Evolutionary conservation across 2,329 filamentous ascomycete species (phyloP), one percentile per base, ranked within the genome.

Genomic region (Blastomyces gilchristii): DNA sequence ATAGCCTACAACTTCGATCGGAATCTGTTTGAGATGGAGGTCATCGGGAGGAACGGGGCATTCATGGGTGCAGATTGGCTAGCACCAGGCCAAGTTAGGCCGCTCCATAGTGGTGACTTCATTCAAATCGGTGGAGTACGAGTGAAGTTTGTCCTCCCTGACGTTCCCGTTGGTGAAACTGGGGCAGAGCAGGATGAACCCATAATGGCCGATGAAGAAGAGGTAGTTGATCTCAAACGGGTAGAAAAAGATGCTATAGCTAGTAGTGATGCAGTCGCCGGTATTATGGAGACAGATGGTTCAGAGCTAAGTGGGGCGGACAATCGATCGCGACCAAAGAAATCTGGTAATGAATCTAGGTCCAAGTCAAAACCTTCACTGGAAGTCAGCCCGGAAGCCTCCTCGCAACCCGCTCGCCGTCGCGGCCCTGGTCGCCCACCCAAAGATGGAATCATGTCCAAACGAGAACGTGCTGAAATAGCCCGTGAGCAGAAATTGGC

Each of bases 381-480:
- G 45, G 69, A 43, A 63, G 69, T 28, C 69, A 71, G 61, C 62
- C 71, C 53, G 60, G 70, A 53, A 66, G 75, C 75, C 67, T 72
- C 73, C 53, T 72, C 75, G 37, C 75, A 75, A 61, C 77, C 79
- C 11, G 68, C 68, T 5, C 73, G 74, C 57, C 76, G 76, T 57
- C 74, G 78, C 57, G 85, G 85, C 54, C 85, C 85, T 61, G 85
- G 85, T 61, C 78, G 85, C 59, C 85, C 85, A 53, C 85, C 85
- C 11, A 87, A 87, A 74, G 84, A 87, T 69, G 85, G 85, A 25
- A 81, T 87, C 69, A 85, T 87, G 79, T 87, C 85, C 4, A 87
- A 86, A 69, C 81, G 85, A 58, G 84, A 87, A 70, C 76, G 81
- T 64, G 80, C 81, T 31, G 78, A 82, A 66, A 74, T 83, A 68